phyloP scores from a whole-genome alignment of 176 grass and related monocot species.

The Otatea glauca region DNA sequence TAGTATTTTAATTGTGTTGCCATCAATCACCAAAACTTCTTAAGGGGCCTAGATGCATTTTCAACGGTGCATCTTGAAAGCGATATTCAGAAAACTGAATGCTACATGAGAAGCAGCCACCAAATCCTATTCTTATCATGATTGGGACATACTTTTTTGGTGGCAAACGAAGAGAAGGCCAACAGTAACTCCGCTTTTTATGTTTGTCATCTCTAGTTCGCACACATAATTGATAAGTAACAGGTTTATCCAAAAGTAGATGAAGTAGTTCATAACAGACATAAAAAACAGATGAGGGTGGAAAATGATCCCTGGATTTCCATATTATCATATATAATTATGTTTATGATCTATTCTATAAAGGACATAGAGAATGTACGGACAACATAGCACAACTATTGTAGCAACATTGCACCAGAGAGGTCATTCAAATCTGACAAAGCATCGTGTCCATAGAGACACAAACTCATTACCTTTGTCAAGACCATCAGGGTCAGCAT shows the following conservation, averaged over 20 bases:
- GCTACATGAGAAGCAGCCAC: too few relatives aligned
- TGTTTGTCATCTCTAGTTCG: not conserved
- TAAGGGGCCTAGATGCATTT: too few relatives aligned
- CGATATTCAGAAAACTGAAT: too few relatives aligned
- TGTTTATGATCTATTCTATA: not conserved
- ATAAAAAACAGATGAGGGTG: not conserved
- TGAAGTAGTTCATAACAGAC: not conserved
- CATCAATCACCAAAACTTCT: too few relatives aligned
- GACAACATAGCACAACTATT: not conserved
- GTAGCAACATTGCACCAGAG: not conserved
- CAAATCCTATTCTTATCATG: too few relatives aligned
- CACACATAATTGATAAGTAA: not conserved
- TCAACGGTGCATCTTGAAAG: too few relatives aligned
- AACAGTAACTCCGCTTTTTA: not conserved
- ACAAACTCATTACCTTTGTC: conserved; percentile 55
- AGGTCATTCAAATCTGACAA: not conserved
- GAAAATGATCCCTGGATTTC: not conserved
- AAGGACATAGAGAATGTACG: not conserved
- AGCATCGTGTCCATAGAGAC: not conserved
- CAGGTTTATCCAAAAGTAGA: not conserved
- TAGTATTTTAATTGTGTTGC: too few relatives aligned
- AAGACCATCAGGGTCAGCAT: conserved; percentile 73
- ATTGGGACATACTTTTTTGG: too few relatives aligned
- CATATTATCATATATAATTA: not conserved
- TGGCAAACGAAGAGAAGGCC: not conserved